These are phyloP conservation scores for Ustilago shanxiensis DNA, from an alignment of 1,284 basidiomycete genomes.

Conservation along the genomic window DNA sequence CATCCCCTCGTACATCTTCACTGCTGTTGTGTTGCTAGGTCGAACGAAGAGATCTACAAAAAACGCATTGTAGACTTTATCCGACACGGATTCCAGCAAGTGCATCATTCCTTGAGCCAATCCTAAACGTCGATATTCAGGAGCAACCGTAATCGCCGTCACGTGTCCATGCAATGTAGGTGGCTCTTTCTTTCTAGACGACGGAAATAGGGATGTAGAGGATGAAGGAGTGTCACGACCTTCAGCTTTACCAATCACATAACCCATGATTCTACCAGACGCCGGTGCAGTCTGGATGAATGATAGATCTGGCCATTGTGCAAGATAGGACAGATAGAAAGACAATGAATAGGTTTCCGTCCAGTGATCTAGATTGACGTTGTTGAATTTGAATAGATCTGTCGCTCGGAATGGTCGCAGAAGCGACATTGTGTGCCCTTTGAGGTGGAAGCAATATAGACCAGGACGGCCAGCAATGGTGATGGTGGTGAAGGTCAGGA, in stretches of 20 bases:
- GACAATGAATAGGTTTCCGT: constrained; percentile 90
- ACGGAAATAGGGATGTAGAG: constrained; percentile 7
- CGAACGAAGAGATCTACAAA: constrained; percentile 93
- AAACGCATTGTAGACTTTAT: constrained; percentile 75
- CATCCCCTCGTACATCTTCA: constrained; percentile 87
- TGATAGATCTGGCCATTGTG: constrained; percentile 90
- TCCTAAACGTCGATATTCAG: constrained; percentile 86
- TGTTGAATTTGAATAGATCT: constrained; percentile 92
- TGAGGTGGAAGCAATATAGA: no score
- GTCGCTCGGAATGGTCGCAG: constrained; percentile 84
- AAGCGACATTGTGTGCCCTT: constrained; percentile 77
- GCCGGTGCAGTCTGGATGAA: constrained; percentile 80
- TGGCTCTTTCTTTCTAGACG: constrained; percentile 10
- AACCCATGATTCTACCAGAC: constrained; percentile 49
- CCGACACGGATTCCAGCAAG: constrained; percentile 83
- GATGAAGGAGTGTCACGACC: constrained; percentile 43
- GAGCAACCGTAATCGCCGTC: constrained; percentile 89
- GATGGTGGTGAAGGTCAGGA: no score
- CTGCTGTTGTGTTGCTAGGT: constrained; percentile 73
- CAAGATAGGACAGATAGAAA: constrained; percentile 88
- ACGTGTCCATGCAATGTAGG: constrained; percentile 75
- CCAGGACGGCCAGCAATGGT: no score
- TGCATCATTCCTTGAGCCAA: constrained; percentile 85
- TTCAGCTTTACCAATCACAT: constrained; percentile 66
- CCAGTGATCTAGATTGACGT: constrained; percentile 92